Base-by-base conservation (phyloP, 345 rosid species). In the Eucalyptus regnans region DNA sequence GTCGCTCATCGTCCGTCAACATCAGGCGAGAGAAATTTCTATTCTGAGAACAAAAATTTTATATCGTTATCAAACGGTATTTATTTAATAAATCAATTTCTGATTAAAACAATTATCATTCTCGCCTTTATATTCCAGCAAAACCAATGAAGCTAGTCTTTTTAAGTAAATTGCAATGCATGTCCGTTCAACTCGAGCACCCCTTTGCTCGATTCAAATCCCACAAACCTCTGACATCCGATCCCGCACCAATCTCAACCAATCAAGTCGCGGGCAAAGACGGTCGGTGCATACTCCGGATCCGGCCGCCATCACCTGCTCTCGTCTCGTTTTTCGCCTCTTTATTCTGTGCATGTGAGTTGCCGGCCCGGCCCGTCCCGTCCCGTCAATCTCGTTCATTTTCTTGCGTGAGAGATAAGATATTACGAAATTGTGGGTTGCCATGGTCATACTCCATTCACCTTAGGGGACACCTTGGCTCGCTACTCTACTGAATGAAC, bases 11-110 rank as follows among this genome's bases (percentile, higher is more conserved):
- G 0, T 20, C 25, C 2, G 5, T 23, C 58, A 18, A 52, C 58
- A 52, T 52, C 2, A 20, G 3, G 23, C 20, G 58, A 9, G 58
- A 52, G 25, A 52, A 20, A 18, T 52, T 52, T 52, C 2, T 52
- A 52, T 7, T 7, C 0, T 52, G 2, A 0, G 2, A 52, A 52
- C 0, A 52, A 7, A 52, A 18, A 52, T 0, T 52, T 52, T 18
- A 20, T 20, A 52, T 20, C 10, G 4, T 20, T 52, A 52, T 52
- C 1, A 8, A 52, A 20, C 0, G 1, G 4, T 52, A 52, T 20
- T 8, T 52, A 0, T 52, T 52, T 2, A 0, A 18, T 52, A 20
- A 20, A 52, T 52, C 2, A 52, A 52, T 7, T 52, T 52, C 1
- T 52, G 10, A 18, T 52, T 20, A 52, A 1, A 20, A 52, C 4